Evolutionary conservation across 2,329 filamentous ascomycete genomes (phyloP).

Genomic region (Colletotrichum simmondsii): DNA sequence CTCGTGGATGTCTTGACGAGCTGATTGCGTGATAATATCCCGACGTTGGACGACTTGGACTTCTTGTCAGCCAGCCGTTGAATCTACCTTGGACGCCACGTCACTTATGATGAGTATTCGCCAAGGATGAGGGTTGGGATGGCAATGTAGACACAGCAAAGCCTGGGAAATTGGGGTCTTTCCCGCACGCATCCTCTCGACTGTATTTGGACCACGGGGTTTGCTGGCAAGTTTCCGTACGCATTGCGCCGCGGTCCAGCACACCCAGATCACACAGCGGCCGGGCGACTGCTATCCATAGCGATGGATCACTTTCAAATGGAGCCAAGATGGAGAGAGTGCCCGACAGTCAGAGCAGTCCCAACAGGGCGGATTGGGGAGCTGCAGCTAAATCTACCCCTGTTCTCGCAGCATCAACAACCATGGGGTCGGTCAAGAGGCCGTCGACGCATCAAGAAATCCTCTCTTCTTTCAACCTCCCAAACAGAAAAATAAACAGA

Average conservation of each 20-base stretch:
- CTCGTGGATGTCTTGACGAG: background rate
- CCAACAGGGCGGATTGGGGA: slow-evolving; percentile 14
- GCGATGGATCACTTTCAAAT: slow-evolving; percentile 10
- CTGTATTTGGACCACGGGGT: background rate
- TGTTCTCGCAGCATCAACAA: background rate
- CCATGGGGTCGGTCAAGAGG: background rate
- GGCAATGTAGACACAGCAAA: background rate
- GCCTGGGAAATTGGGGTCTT: background rate
- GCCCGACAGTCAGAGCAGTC: background rate
- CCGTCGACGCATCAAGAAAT: background rate
- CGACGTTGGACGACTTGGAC: background rate
- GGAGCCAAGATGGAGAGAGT: slow-evolving; percentile 1
- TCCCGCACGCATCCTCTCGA: background rate
- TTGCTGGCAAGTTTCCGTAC: background rate
- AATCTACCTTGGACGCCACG: background rate
- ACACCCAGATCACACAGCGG: slow-evolving; percentile 10
- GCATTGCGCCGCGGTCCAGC: background rate
- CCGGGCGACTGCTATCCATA: slow-evolving; percentile 25
- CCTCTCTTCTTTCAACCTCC: background rate
- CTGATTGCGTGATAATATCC: background rate
- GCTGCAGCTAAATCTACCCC: slow-evolving; percentile 20
- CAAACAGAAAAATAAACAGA: slow-evolving; percentile 5
- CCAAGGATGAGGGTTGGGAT: background rate
- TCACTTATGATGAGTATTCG: background rate
- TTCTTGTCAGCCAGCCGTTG: background rate